These are phyloP conservation scores for Trifolium subterraneum DNA, from an alignment of 306 rosid species.

Conservation along the genomic window DNA sequence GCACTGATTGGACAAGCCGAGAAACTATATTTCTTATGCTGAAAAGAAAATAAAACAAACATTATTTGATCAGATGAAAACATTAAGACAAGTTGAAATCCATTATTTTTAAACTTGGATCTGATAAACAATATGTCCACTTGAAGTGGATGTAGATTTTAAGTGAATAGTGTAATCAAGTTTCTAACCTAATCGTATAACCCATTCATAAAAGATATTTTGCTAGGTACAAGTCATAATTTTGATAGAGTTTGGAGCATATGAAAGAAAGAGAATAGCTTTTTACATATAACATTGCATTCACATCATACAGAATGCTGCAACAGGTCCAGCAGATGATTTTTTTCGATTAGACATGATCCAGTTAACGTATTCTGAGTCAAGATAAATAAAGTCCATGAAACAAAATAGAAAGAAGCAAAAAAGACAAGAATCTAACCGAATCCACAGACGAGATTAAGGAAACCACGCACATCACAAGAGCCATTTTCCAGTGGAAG, in stretches of 20 bases:
- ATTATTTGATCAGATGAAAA: constrained; percentile 7
- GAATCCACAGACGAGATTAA: constrained; percentile 93
- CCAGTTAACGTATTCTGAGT: constrained; percentile 28
- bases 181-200: constrained; percentile 27
- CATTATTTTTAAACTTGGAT: constrained; percentile 20
- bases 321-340: constrained; percentile 36
- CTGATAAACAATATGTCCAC: constrained; percentile 24
- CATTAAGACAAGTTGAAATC: background rate
- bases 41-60: constrained; percentile 9
- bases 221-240: constrained; percentile 13
- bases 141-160: constrained; percentile 1
- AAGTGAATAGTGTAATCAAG: constrained; percentile 15
- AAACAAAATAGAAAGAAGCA: constrained; percentile 32
- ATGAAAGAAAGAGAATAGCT: constrained; percentile 15
- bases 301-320: constrained; percentile 22
- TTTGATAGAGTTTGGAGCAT: background rate
- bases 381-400: constrained; percentile 27
- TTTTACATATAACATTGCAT: constrained; percentile 24
- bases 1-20: constrained; percentile 17
- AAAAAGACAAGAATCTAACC: constrained; percentile 67
- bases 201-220: constrained; percentile 21
- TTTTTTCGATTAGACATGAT: background rate
- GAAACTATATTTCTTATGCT: background rate
- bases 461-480: constrained; percentile 95
- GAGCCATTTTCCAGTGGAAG: constrained; percentile 94